Evolutionary conservation across 805 yeast genomes (phyloP), one percentile per base, ranked within the genome.

Genomic region (Isabelozyma gotoi): DNA sequence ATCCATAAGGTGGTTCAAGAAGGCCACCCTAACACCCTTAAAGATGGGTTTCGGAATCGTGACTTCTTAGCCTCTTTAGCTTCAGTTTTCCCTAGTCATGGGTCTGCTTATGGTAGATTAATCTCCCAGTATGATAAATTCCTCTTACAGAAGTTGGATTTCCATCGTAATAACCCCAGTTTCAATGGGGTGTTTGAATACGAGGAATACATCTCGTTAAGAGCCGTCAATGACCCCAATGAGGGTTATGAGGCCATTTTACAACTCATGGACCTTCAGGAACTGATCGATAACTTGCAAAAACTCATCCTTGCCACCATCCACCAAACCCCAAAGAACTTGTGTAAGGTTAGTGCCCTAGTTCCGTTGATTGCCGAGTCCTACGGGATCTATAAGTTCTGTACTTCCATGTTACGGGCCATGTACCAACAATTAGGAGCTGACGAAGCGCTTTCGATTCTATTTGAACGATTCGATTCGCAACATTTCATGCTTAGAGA

Each of bases 121-220:
- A 88, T 91, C 50, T 76, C 74, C 43, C 96, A 85, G 55, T 92
- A 92, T 60, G 87, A 82, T 35, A 68, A 74, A 24, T 87, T 81
- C 50, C 65, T 92, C 40, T 67, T 87, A 40, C 74, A 77, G 57
- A 92, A 92, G 59, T 74, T 94, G 52, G 78, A 79, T 47, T 92
- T 92, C 65, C 98, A 92, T 62, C 78, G 83, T 46, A 76, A 78
- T 46, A 96, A 94, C 57, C 82, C 88, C 11, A 96, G 90, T 4
- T 94, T 92, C 67, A 92, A 87, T 58, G 99, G 98, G 31, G 89
- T 89, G 31, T 92, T 92, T 64, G 99, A 92, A 61, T 94, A 92
- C 60, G 96, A 90, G 63, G 99, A 92, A 62, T 94, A 92, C 59
- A 82, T 91, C 36, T 88, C 97, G 3, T 74, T 92, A 51, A 80